These are phyloP conservation scores for Nemophila menziesii DNA, from an alignment of 257 asterid species.

Conservation along the genomic window DNA sequence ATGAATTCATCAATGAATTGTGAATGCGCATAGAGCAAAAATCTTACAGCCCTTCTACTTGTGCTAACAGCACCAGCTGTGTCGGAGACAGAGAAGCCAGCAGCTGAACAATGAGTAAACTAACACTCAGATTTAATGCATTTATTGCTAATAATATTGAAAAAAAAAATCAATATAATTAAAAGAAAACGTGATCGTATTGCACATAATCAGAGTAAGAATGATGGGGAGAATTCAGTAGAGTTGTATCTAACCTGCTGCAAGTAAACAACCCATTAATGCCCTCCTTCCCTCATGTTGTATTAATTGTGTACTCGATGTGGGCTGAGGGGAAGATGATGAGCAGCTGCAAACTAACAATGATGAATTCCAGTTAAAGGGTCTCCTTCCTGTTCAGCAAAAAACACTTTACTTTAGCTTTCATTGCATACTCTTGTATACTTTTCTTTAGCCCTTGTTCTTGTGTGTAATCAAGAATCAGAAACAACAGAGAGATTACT, in stretches of 20 bases:
- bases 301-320: constrained; percentile 8
- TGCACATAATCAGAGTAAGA: background rate
- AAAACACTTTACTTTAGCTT: constrained; percentile 7
- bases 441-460: background rate
- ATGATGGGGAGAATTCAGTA: background rate
- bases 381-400: constrained; percentile 32
- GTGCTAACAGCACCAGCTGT: constrained; percentile 80
- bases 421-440: background rate
- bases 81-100: constrained; percentile 44
- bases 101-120: constrained; percentile 37
- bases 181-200: background rate
- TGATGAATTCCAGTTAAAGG: constrained; percentile 19
- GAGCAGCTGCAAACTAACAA: constrained; percentile 38
- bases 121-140: constrained; percentile 5
- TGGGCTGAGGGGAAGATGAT: constrained; percentile 26
- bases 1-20: constrained; percentile 2
- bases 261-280: constrained; percentile 53
- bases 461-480: too few species aligned
- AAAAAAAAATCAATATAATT: too few species aligned
- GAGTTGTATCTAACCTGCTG: constrained; percentile 31
- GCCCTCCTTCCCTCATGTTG: constrained; percentile 57
- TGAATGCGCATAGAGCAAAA: background rate
- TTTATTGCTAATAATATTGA: background rate
- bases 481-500: constrained; percentile 9
- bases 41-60: constrained; percentile 92